phyloP scores from a whole-genome alignment of 208 protist species.

The Leishmania lainsoni region DNA sequence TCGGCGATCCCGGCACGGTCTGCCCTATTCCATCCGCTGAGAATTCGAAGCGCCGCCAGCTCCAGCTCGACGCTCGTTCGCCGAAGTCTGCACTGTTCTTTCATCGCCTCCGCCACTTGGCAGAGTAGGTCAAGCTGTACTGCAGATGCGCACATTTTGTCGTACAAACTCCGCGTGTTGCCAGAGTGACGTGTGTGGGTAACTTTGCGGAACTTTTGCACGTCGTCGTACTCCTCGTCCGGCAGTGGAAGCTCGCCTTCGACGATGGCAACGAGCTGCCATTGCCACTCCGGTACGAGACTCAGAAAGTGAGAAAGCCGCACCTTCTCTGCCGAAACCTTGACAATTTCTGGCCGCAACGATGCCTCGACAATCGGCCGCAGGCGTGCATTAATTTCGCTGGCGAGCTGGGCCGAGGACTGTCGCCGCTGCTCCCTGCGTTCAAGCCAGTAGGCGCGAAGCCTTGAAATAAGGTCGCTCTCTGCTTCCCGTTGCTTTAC shows the following conservation, averaged over 20 bases:
- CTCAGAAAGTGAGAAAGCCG: constrained; percentile 71
- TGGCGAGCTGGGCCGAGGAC: constrained; percentile 37
- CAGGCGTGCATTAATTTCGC: constrained; percentile 49
- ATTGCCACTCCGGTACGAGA: constrained; percentile 85
- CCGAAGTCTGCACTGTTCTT: constrained; percentile 35
- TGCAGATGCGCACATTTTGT: constrained; percentile 43
- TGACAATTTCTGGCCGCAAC: constrained; percentile 72
- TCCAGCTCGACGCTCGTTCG: constrained; percentile 46
- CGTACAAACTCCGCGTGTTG: constrained; percentile 55
- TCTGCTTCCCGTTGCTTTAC: constrained; percentile 43
- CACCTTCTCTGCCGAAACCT: constrained; percentile 60
- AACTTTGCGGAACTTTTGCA: constrained; percentile 68
- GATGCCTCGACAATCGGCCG: constrained; percentile 51
- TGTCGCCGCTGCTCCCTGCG: constrained; percentile 41
- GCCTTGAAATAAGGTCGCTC: constrained; percentile 27
- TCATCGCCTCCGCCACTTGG: constrained; percentile 33
- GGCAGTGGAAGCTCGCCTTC: constrained; percentile 73
- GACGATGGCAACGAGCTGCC: constrained; percentile 51
- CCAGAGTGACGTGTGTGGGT: constrained; percentile 57
- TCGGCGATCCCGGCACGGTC: too few species aligned
- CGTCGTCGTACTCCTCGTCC: constrained; percentile 83
- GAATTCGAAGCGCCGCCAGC: constrained; percentile 35
- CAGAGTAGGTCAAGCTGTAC: constrained; percentile 47
- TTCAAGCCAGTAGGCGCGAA: constrained; percentile 71
- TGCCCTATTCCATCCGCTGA: constrained; percentile 23